Base-by-base conservation (phyloP, 768 basidiomycete species). In the Suillus clintonianus region DNA sequence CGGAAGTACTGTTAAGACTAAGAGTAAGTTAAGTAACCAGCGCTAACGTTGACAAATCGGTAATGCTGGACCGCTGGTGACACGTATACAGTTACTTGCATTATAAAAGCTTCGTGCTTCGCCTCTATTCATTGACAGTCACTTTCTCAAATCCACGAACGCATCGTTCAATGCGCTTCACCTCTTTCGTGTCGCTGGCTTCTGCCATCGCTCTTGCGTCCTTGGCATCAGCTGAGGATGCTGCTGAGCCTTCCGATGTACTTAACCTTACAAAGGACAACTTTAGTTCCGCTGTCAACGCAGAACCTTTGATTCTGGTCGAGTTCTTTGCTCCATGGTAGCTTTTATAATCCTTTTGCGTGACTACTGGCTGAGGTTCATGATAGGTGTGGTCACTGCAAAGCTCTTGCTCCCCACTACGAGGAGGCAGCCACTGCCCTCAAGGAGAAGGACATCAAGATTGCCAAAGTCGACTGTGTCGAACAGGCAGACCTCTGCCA, bases 391-490 rank as follows among this genome's bases (percentile, higher is more conserved):
- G 94, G 95, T 53, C 95, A 97, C 80, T 97, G 96, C 84, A 97
- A 97, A 73, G 92, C 94, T 39, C 84, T 97, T 60, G 95, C 94
- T 24, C 95, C 95, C 60, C 90, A 97, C 67, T 97, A 96, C 68
- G 94, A 96, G 74, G 89, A 92, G 75, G 97, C 97, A 4, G 95
- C 97, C 1, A 97, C 96, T 13, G 81, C 87, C 41, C 88, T 99
- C 76, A 97, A 97, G 81, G 90, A 89, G 67, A 92, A 89, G 75
- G 83, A 83, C 76, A 94, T 99, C 80, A 91, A 91, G 76, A 79
- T 99, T 60, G 95, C 95, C 68, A 97, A 98, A 75, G 96, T 99
- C 58, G 95, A 99, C 82, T 99, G 97, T 77, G 97, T 97, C 51
- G 95, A 93, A 67, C 83, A 99, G 71, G 87, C 90, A 30, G 95